Base-by-base conservation (phyloP, 2,329 filamentous ascomycete genomes). In the Chrysosporium queenslandicum region DNA sequence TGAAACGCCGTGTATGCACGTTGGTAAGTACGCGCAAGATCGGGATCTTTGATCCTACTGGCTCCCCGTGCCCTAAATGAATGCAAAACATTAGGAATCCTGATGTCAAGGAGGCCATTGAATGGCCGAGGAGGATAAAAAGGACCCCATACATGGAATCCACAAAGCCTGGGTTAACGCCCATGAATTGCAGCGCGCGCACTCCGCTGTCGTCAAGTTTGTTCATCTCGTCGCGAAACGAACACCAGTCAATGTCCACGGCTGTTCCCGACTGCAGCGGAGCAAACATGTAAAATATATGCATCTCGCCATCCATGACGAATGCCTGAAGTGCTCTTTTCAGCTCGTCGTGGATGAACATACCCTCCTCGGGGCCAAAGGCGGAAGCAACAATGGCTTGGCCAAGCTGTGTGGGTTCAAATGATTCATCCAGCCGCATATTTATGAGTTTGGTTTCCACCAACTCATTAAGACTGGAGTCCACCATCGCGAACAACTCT, bases 251-350 rank as follows among this genome's bases (percentile, higher is more conserved):
- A 53, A 89, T 76, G 7, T 73, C 69, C 2, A 75, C 68, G 16
- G 59, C 61, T 34, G 61, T 61, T 7, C 67, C 64, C 20, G 66
- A 63, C 54, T 86, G 81, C 1, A 89, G 76, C 0, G 86, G 86
- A 0, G 86, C 88, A 57, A 89, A 88, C 34, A 80, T 81, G 63
- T 89, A 90, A 43, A 88, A 76, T 11, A 87, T 77, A 60, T 89
- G 86, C 81, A 90, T 83, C 56, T 90, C 86, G 3, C 84, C 82
- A 61, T 89, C 85, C 78, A 90, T 82, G 11, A 88, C 86, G 61
- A 90, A 89, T 1, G 82, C 83, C 55, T 77, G 73, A 2, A 89
- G 72, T 0, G 85, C 83, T 58, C 77, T 77, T 53, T 75, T 75
- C 45, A 89, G 72, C 64, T 90, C 86, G 42, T 79, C 74, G 59